Percentiles rank a stretch among this genome's conserved stretches.
These are phyloP conservation scores for Chytriomyces confervae DNA, from an alignment of 192 early-diverging fungal species.

Conservation along the genomic window DNA sequence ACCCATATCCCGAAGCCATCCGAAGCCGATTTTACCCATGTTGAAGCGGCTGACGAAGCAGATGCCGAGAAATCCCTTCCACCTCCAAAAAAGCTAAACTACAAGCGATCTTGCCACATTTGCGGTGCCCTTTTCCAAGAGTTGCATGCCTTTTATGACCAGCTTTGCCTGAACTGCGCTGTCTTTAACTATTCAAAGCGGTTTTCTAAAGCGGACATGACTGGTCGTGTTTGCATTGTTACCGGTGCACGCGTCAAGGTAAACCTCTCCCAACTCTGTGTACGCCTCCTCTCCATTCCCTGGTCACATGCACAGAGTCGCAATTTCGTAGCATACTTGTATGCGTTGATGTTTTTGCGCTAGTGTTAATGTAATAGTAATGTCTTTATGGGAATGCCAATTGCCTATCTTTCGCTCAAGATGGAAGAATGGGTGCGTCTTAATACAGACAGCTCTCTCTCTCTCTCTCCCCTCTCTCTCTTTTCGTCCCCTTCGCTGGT, in stretches of 20 bases:
- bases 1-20: not conserved
- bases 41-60: conserved; percentile 13
- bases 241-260: conserved; percentile 64
- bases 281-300: not conserved
- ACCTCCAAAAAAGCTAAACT: conserved; percentile 48
- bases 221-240: conserved; percentile 57
- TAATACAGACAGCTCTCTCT: conserved; percentile 27
- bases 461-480: not conserved
- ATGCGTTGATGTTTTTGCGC: conserved; percentile 40
- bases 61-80: not conserved
- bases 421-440: conserved; percentile 22
- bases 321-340: conserved; percentile 33
- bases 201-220: conserved; percentile 52
- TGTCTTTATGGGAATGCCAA: conserved; percentile 27
- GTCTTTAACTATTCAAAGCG: conserved; percentile 59
- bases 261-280: not conserved
- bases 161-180: conserved; percentile 58
- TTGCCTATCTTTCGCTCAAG: conserved; percentile 19
- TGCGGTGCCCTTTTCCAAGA: conserved; percentile 47
- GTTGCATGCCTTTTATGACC: conserved; percentile 62
- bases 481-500: not conserved
- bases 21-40: conserved; percentile 14
- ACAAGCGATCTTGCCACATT: conserved; percentile 54
- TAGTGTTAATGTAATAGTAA: conserved; percentile 42
- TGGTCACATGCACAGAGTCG: conserved; percentile 43